These are phyloP conservation scores for Xylaria sp. DNA, from an alignment of 2,329 filamentous ascomycete species.

Conservation along the genomic window DNA sequence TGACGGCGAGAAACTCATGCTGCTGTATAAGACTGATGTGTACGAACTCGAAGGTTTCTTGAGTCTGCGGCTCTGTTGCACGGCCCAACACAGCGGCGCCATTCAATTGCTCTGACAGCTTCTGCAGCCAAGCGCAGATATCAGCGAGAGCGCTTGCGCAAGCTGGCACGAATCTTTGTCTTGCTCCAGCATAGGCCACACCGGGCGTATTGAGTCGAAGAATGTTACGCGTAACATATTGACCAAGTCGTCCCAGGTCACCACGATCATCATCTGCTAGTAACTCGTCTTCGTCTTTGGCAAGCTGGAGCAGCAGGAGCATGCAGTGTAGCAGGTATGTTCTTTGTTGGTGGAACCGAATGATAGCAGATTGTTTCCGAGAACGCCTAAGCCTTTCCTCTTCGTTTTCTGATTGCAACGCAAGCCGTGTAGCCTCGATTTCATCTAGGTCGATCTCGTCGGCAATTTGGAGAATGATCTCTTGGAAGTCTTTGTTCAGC, in stretches of 20 bases:
- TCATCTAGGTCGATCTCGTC: slow-evolving; percentile 91
- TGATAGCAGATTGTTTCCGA: slow-evolving; percentile 70
- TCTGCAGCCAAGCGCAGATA: slow-evolving; percentile 71
- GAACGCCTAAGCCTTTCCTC: slow-evolving; percentile 64
- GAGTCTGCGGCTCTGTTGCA: slow-evolving; percentile 49
- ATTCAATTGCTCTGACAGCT: slow-evolving; percentile 68
- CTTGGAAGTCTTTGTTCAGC: slow-evolving; percentile 82
- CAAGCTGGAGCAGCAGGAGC: slow-evolving; percentile 69
- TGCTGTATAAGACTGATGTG: slow-evolving; percentile 76
- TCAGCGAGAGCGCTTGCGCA: slow-evolving; percentile 72
- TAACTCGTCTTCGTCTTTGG: slow-evolving; percentile 55
- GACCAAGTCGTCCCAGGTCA: slow-evolving; percentile 48
- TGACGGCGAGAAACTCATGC: slow-evolving; percentile 81
- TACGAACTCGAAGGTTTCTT: slow-evolving; percentile 77
- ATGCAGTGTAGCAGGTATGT: slow-evolving; percentile 79
- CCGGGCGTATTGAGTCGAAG: slow-evolving; percentile 46
- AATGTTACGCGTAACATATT: slow-evolving; percentile 52
- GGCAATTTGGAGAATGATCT: slow-evolving; percentile 73
- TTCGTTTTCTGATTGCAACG: slow-evolving; percentile 68
- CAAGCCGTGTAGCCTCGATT: slow-evolving; percentile 69
- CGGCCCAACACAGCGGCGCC: slow-evolving; percentile 71
- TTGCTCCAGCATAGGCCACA: slow-evolving; percentile 37
- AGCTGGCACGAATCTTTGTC: slow-evolving; percentile 62
- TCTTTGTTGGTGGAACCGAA: slow-evolving; percentile 82
- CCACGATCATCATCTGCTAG: slow-evolving; percentile 46